A percentile compares a stretch with the other conserved stretches of the same genome.
These are phyloP conservation scores for Aspergillus japonicus DNA, from an alignment of 2,329 filamentous ascomycete species.

Conservation along the genomic window DNA sequence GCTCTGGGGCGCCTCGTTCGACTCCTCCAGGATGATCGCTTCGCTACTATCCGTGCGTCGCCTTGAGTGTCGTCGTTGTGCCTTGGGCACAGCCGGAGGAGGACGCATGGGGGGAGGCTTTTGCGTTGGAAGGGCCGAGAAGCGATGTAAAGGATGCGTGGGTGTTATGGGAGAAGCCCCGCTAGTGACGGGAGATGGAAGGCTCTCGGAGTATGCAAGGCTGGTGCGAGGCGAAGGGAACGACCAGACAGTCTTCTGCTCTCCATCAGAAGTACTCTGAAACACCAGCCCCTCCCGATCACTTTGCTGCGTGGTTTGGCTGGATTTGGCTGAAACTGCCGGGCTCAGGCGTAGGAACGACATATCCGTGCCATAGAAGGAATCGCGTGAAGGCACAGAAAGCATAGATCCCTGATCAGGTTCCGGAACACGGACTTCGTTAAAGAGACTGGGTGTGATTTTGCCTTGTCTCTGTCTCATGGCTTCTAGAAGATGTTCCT, in stretches of 20 bases:
- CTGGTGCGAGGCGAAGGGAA: slow-evolving; percentile 34
- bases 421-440: slow-evolving; percentile 23
- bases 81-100: slow-evolving; percentile 33
- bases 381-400: slow-evolving; percentile 33
- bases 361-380: slow-evolving; percentile 37
- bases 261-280: slow-evolving; percentile 34
- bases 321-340: slow-evolving; percentile 28
- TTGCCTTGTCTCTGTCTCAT: slow-evolving; percentile 50
- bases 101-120: slow-evolving; percentile 33
- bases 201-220: slow-evolving; percentile 38
- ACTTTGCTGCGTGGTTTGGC: slow-evolving; percentile 29
- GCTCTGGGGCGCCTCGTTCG: slow-evolving; percentile 56
- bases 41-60: slow-evolving; percentile 46
- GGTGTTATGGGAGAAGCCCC: slow-evolving; percentile 41
- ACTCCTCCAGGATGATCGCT: slow-evolving; percentile 46
- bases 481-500: slow-evolving; percentile 52
- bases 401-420: slow-evolving; percentile 31
- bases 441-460: slow-evolving; percentile 45
- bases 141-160: slow-evolving; percentile 40
- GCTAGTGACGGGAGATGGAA: slow-evolving; percentile 39
- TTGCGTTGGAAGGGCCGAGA: slow-evolving; percentile 36
- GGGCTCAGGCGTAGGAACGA: slow-evolving; percentile 43
- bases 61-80: slow-evolving; percentile 38
- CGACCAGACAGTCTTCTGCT: slow-evolving; percentile 35
- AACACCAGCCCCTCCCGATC: slow-evolving; percentile 29